Base-by-base conservation (phyloP, 352 stramenopile species). In the Phytophthora pseudosyringae region DNA sequence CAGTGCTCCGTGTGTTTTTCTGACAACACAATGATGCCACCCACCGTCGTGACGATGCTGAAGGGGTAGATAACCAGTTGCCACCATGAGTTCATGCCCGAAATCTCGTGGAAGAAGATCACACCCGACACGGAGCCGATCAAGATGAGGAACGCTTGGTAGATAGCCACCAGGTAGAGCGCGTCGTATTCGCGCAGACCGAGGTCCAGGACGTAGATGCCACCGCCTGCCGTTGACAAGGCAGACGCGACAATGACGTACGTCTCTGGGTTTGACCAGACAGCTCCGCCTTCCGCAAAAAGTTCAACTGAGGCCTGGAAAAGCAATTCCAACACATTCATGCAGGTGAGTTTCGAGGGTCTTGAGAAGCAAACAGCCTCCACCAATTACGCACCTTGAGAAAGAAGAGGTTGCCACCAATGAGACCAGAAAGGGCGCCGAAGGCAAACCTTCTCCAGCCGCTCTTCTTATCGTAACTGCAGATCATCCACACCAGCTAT, bases 51-150 rank as follows among this genome's bases (percentile, higher is more conserved):
- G 59, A 83, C 59, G 63, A 95, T 93, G 58, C 81, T 91, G 35
- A 89, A 49, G 2, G 86, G 86, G 59, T 95, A 95, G 46, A 95
- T 44, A 40, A 81, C 60, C 39, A 78, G 66, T 65, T 95, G 86
- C 86, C 86, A 95, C 84, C 83, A 95, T 43, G 80, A 73, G 47
- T 81, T 84, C 82, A 95, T 95, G 46, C 81, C 87, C 2, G 80
- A 67, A 58, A 86, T 92, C 76, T 95, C 87, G 58, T 93, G 83
- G 74, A 95, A 95, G 66, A 95, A 95, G 51, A 95, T 90, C 40
- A 95, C 86, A 5, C 87, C 87, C 3, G 83, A 93, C 63, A 95
- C 75, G 49, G 87, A 94, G 47, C 87, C 82, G 69, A 92, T 92
- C 51, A 94, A 60, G 47, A 95, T 95, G 36, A 95, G 67, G 60